Conservation (phyloP, 1,284 basidiomycete genomes). For the Paramarasmius palmivorus region DNA sequence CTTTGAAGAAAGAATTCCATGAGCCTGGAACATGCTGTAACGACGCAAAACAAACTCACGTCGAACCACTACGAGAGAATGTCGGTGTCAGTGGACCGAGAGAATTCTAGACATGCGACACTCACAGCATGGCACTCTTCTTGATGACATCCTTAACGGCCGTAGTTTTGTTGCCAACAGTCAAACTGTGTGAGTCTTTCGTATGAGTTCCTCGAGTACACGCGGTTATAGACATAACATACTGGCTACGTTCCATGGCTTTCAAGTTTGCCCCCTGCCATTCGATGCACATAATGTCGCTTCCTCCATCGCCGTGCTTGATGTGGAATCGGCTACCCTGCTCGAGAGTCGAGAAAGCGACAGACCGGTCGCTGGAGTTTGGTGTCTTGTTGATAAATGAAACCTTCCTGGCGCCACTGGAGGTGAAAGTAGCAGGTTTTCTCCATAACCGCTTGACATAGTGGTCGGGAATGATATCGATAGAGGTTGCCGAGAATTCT, state of each 20-base stretch:
- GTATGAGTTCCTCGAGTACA: not conserved
- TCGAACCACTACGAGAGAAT: not conserved
- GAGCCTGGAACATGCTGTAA: not conserved
- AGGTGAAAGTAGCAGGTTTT: slow-evolving; percentile 3
- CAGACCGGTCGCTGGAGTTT: slow-evolving; percentile 12
- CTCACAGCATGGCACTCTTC: slow-evolving; percentile 7
- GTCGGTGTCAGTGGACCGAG: not conserved
- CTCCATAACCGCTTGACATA: slow-evolving; percentile 20
- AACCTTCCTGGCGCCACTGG: not conserved
- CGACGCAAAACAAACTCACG: not conserved
- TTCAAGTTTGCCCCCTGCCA: slow-evolving; percentile 7
- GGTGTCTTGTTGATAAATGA: slow-evolving; percentile 13
- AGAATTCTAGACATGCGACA: not conserved
- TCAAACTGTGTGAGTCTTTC: not conserved
- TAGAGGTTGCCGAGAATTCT: slow-evolving; percentile 8
- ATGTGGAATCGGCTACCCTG: not conserved
- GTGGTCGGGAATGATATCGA: slow-evolving; percentile 18
- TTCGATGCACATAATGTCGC: slow-evolving; percentile 1
- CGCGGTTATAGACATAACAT: not conserved
- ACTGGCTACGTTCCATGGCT: slow-evolving; percentile 10
- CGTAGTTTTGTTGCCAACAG: slow-evolving; percentile 5
- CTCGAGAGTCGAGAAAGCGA: slow-evolving; percentile 8
- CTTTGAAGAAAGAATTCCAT: not conserved
- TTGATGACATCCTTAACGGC: slow-evolving; percentile 10
- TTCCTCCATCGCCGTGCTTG: slow-evolving; percentile 2